phyloP scores from a whole-genome alignment of 768 basidiomycete species.

The Mycena galericulata region DNA sequence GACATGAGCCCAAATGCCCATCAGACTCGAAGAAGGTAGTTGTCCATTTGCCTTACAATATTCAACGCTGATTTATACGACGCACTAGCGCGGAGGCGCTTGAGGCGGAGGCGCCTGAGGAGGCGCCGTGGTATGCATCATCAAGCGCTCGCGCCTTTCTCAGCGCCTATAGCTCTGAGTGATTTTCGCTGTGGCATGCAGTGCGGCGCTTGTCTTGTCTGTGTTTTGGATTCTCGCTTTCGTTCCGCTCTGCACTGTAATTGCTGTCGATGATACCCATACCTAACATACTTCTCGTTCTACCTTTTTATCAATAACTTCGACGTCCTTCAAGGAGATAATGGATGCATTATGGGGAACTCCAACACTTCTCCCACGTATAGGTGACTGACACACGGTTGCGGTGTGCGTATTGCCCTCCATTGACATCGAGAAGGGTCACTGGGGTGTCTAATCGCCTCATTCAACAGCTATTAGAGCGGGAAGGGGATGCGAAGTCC shows the following conservation, averaged over 20 bases:
- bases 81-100: too few species aligned
- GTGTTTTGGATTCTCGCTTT: not conserved
- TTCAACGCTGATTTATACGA: too few species aligned
- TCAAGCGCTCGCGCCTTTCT: not conserved
- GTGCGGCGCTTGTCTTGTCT: not conserved
- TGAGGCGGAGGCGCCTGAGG: too few species aligned
- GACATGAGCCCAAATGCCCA: slow-evolving; percentile 1
- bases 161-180: not conserved
- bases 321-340: too few species aligned
- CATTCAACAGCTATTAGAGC: slow-evolving; percentile 4
- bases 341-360: not conserved
- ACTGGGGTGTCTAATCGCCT: slow-evolving; percentile 1
- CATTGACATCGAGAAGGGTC: slow-evolving; percentile 5
- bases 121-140: too few species aligned
- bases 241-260: not conserved
- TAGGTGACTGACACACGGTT: slow-evolving; percentile 9
- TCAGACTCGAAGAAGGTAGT: not conserved
- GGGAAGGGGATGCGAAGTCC: not conserved
- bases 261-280: not conserved
- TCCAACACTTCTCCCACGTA: not conserved
- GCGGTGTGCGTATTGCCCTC: slow-evolving; percentile 8
- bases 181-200: not conserved
- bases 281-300: too few species aligned
- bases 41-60: too few species aligned
- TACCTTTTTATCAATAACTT: slow-evolving; percentile 2